Base-by-base conservation (phyloP, 2,329 filamentous ascomycete species). In the Chaetomiaceae sp. region DNA sequence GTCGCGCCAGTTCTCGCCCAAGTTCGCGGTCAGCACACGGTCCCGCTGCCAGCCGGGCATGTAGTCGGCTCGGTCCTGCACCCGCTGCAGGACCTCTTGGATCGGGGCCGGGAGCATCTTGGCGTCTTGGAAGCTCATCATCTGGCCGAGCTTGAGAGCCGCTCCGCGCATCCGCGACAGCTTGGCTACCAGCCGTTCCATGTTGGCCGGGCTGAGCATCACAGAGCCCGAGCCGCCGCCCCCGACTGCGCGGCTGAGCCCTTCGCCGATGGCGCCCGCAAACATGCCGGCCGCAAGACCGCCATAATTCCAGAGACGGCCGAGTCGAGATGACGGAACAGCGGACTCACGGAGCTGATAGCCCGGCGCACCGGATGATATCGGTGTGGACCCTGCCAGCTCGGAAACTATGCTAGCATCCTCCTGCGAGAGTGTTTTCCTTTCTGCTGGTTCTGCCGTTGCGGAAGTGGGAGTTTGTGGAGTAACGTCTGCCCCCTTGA, bases 101-200 rank as follows among this genome's bases (percentile, higher is more conserved):
- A 99, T 90, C 1, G 88, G 82, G 0, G 80, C 81, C 0, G 93
- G 93, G 9, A 99, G 79, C 83, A 96, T 90, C 68, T 96, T 97
- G 33, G 89, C 83, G 70, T 99, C 93, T 73, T 99, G 93, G 64
- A 99, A 93, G 67, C 90, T 96, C 76, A 99, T 86, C 87, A 97
- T 93, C 72, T 99, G 93, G 0, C 93, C 95, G 21, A 99, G 72
- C 72, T 99, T 99, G 37, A 99, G 75, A n/a, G 93, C 93, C 5
- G 93, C 95, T 33, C 93, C 93, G 62, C 93, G 83, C 93, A 99
- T 99, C 19, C 88, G 86, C 3, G 92, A 97, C 3, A 99, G 78
- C 68, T 95, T 96, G 5, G 89, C 78, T 2, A 99, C 93, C 8
- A 99, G 78, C 42, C 95, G 81, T 66, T 97, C 91, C 80, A 97